Evolutionary conservation across 2,329 filamentous ascomycete genomes (phyloP), one percentile per base, ranked within the genome.

Genomic region (Colletotrichum gigasporum): DNA sequence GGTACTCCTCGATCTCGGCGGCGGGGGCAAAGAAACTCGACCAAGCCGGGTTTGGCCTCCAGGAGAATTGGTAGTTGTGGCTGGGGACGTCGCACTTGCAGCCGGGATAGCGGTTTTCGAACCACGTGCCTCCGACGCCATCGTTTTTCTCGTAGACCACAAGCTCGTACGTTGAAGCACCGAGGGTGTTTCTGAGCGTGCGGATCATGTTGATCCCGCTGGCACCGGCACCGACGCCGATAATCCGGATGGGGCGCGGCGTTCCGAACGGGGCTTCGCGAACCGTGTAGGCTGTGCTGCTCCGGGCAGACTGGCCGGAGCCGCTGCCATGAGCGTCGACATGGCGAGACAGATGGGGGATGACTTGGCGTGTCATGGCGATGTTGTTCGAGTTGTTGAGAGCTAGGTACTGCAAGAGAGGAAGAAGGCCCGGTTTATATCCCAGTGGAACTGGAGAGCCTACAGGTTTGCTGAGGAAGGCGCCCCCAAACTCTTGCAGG

Each of bases 51-150:
- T 89, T 90, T 2, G 83, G 84, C 57, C 83, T 80, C 82, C 85
- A 89, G 2, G 85, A 85, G 70, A 87, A 89, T 47, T 87, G 87
- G 70, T 90, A 90, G 72, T 85, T 87, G 74, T 89, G 86, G 69
- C 80, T 83, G 9, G 84, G 84, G 28, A 87, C 79, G 71, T 87
- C 86, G 70, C 84, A 87, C 55, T 78, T 78, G 68, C 85, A 87
- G 10, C 85, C 85, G 0, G 86, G 86, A 65, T 89, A 89, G 18
- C 80, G 77, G 69, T 87, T 87, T 70, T 87, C 86, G 66, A 80
- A 80, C 86, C 86, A 89, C 0, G 85, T 88, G 2, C 86, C 86
- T 18, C 85, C 85, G 10, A 87, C 77, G 18, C 82, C 80, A 8
- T 75, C 71, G 64, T 87, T 87, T 75, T 87, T 87, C 67, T 87